phyloP scores from a whole-genome alignment of 345 rosid species.

The Toxicodendron radicans region DNA sequence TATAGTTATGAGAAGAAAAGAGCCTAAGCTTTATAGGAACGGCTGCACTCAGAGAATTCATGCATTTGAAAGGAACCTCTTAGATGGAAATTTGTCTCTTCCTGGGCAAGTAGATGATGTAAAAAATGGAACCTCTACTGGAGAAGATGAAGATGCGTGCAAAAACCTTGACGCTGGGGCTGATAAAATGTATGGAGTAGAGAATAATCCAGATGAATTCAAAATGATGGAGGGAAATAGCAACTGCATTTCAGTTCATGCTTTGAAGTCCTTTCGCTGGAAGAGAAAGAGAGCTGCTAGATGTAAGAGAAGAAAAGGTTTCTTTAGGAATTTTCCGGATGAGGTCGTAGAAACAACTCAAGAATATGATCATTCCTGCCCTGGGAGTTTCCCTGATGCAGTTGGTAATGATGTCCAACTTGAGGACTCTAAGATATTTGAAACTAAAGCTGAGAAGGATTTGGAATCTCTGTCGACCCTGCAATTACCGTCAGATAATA shows the following conservation, averaged over 20 bases:
- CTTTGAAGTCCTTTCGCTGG: constrained; percentile 23
- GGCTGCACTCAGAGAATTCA: constrained; percentile 64
- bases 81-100: constrained; percentile 37
- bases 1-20: constrained; percentile 61
- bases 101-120: constrained; percentile 30
- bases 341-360: constrained; percentile 18
- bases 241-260: constrained; percentile 18
- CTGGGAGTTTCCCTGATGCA: constrained; percentile 11
- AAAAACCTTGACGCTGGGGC: constrained; percentile 11
- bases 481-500: constrained; percentile 26
- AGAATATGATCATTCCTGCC: constrained; percentile 19
- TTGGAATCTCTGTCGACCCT: constrained; percentile 13
- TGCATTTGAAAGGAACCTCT: constrained; percentile 45
- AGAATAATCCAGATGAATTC: constrained; percentile 26
- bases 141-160: constrained; percentile 25
- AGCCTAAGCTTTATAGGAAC: constrained; percentile 48
- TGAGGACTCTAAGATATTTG: constrained; percentile 18
- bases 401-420: constrained; percentile 18
- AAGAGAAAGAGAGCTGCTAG: constrained; percentile 49
- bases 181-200: constrained; percentile 25
- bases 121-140: constrained; percentile 20
- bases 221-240: constrained; percentile 21
- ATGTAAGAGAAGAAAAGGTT: constrained; percentile 29
- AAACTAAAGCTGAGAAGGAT: constrained; percentile 28
- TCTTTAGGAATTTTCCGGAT: constrained; percentile 13